Percentiles rank a stretch among this genome's conserved stretches.
Conservation (phyloP, 306 rosid species). For the Prunus dulcis region DNA sequence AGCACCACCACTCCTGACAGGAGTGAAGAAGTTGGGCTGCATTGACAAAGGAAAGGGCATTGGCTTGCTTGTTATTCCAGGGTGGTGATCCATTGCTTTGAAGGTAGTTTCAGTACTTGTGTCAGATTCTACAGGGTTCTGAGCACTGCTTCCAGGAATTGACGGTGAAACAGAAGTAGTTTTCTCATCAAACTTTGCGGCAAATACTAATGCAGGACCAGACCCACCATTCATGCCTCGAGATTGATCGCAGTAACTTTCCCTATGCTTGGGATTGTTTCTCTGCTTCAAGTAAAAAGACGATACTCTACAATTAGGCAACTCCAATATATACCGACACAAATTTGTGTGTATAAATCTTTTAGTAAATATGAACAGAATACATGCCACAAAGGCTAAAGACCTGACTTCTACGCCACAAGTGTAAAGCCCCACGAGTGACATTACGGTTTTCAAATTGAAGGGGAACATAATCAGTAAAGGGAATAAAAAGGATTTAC, state of each 20-base stretch:
- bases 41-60: constrained; percentile 47
- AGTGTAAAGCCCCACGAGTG: background rate
- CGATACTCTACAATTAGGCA: constrained; percentile 1
- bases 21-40: constrained; percentile 56
- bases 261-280: constrained; percentile 58
- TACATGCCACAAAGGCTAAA: constrained; percentile 5
- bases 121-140: constrained; percentile 52
- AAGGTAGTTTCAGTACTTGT: constrained; percentile 52
- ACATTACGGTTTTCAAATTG: constrained; percentile 2
- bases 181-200: constrained; percentile 61
- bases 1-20: constrained; percentile 37
- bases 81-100: constrained; percentile 49
- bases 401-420: background rate
- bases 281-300: constrained; percentile 42
- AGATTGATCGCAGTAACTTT: constrained; percentile 54
- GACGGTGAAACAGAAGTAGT: constrained; percentile 42
- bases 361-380: background rate
- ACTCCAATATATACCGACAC: background rate
- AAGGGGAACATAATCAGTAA: constrained; percentile 4
- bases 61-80: constrained; percentile 49
- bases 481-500: constrained; percentile 42
- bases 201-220: constrained; percentile 54
- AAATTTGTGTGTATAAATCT: background rate
- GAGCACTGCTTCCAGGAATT: constrained; percentile 41
- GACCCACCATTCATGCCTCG: constrained; percentile 46